phyloP scores from a whole-genome alignment of 1,139 yeast genomes.

The Suhomyces anneliseae region DNA sequence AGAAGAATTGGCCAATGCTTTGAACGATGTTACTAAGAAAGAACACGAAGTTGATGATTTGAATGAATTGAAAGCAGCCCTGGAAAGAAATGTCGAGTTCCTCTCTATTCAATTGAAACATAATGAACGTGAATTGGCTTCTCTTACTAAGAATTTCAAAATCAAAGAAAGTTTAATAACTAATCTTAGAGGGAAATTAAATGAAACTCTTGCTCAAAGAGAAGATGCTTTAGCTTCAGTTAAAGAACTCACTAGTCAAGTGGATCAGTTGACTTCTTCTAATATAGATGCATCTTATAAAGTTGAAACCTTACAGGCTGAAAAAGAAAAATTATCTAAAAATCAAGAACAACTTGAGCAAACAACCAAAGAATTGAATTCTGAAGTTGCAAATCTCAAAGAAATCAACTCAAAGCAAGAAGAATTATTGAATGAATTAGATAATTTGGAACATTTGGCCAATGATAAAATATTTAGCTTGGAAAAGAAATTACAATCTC shows the following conservation, averaged over 20 bases:
- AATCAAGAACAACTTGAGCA: conserved; percentile 13
- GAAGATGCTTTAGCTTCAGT: conserved; percentile 4
- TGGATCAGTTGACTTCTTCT: conserved; percentile 13
- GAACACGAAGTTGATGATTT: conserved; percentile 18
- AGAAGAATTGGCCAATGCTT: conserved; percentile 5
- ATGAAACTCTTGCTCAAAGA: conserved; percentile 7
- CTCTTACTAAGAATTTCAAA: conserved; percentile 28
- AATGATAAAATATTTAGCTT: conserved; percentile 23
- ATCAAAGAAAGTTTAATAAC: conserved; percentile 20
- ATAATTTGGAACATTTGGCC: conserved; percentile 23
- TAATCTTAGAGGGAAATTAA: conserved; percentile 11
- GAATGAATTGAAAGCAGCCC: conserved; percentile 21
- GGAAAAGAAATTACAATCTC: conserved; percentile 16
- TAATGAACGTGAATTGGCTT: conserved; percentile 32
- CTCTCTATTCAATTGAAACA: conserved; percentile 30
- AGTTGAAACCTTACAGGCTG: conserved; percentile 17
- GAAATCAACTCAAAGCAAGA: conserved; percentile 22
- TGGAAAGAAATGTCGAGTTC: conserved; percentile 26
- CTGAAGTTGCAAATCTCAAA: conserved; percentile 15
- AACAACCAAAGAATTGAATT: conserved; percentile 15
- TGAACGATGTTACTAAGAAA: conserved; percentile 5
- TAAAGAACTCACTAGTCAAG: conserved; percentile 5
- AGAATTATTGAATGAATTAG: conserved; percentile 23
- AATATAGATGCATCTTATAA: conserved; percentile 16
- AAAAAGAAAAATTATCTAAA: conserved; percentile 17